A percentile compares a stretch with the other conserved stretches of the same genome.
Conservation (phyloP, 2,329 filamentous ascomycete genomes). For the Curvularia verruculosa region DNA sequence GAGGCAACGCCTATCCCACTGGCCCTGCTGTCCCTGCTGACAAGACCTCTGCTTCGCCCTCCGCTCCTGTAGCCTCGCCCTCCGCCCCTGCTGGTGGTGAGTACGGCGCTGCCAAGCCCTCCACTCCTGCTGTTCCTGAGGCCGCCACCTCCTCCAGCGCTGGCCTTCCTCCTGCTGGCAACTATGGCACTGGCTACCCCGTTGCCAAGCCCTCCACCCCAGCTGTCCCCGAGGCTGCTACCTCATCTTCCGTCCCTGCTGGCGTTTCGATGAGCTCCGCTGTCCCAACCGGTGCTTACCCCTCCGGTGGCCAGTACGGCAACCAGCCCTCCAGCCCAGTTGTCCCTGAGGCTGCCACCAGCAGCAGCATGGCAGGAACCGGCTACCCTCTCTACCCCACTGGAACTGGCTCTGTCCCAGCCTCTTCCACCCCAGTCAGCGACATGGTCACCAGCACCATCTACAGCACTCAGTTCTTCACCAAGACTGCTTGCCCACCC, state of each 20-base stretch:
- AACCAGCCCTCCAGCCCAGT: neutral
- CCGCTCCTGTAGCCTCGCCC: neutral
- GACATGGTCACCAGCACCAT: conserved; percentile 50
- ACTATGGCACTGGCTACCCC: conserved; percentile 16
- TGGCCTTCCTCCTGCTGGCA: conserved; percentile 1
- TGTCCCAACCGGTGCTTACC: conserved; percentile 11
- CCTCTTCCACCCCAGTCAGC: conserved; percentile 47
- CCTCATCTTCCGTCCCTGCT: conserved; percentile 5
- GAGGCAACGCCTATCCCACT: too few relatives aligned
- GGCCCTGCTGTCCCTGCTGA: too few relatives aligned
- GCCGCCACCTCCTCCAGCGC: conserved; percentile 3
- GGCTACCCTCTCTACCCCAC: conserved; percentile 29
- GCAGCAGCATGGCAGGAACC: conserved; percentile 6
- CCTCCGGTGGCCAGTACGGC: conserved; percentile 6
- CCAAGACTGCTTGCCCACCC: conserved; percentile 23
- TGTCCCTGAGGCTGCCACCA: conserved; percentile 11
- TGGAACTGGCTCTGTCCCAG: conserved; percentile 42
- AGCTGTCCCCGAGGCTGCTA: conserved; percentile 7
- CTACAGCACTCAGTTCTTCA: conserved; percentile 53
- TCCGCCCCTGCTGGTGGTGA: neutral
- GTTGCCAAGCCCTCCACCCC: conserved; percentile 2
- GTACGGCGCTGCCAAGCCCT: neutral
- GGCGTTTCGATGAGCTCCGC: conserved; percentile 1
- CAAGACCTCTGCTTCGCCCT: conserved; percentile 14
- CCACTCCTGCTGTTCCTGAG: conserved; percentile 6